A percentile compares a stretch with the other conserved stretches of the same genome.
Evolutionary conservation across 768 basidiomycete genomes (phyloP).

Genomic region (Chalciporus chontae): DNA sequence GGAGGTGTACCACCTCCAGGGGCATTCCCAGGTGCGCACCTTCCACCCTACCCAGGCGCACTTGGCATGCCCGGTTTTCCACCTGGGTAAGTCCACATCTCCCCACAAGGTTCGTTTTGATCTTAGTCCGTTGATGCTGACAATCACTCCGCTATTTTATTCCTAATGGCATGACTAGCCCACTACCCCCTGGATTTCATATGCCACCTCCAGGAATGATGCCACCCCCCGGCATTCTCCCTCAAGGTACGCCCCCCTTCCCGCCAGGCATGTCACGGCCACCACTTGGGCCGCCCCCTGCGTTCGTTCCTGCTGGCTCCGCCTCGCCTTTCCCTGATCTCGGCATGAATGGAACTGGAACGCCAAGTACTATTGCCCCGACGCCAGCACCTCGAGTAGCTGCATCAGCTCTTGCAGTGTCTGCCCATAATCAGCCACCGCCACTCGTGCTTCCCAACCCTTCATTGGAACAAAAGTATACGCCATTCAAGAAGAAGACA

Average conservation of each 20-base stretch:
- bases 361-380: constrained; percentile 24
- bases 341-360: constrained; percentile 19
- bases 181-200: constrained; percentile 54
- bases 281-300: constrained; percentile 33
- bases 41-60: constrained; percentile 40
- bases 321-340: constrained; percentile 27
- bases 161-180: constrained; percentile 28
- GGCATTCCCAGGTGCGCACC: constrained; percentile 36
- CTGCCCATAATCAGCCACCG: constrained; percentile 23
- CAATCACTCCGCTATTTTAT: constrained; percentile 6
- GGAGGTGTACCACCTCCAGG: constrained; percentile 37
- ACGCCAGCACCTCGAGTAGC: constrained; percentile 10
- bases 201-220: constrained; percentile 43
- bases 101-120: constrained; percentile 11
- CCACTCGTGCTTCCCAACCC: constrained; percentile 51
- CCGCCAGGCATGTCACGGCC: constrained; percentile 36
- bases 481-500: constrained; percentile 73
- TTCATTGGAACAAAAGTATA: constrained; percentile 59
- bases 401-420: constrained; percentile 5
- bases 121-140: constrained; percentile 19
- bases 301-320: constrained; percentile 33
- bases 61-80: constrained; percentile 51
- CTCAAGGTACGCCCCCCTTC: constrained; percentile 37
- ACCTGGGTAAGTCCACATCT: constrained; percentile 45
- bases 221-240: constrained; percentile 33